Base-by-base conservation (phyloP, 2,329 filamentous ascomycete species). In the Celoporthe dispersa region DNA sequence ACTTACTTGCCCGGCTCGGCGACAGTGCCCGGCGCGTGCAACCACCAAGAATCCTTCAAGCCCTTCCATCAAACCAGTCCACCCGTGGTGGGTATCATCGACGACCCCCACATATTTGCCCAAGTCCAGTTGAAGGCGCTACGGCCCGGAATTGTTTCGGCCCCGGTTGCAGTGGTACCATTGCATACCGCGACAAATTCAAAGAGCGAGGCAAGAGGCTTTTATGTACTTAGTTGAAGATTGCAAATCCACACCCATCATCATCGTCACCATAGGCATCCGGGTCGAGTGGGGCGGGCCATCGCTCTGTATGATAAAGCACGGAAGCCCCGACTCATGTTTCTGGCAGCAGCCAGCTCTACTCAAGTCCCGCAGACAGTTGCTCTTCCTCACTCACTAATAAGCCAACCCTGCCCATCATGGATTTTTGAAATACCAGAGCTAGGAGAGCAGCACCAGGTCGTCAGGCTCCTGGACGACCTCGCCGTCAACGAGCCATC, bases 381-480 rank as follows among this genome's bases (percentile, higher is more conserved):
- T 8, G 2, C 14, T 33, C 12, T 6, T 31, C 53, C 7, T 57
- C 14, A 5, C 11, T 33, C 25, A 55, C 14, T 31, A 19, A 25
- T 2, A 31, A 35, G 16, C 4, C 19, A 2, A 19, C 31, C 19
- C 19, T 9, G 25, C 33, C 31, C 57, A 64, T 22, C 25, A 64
- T 64, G 62, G 25, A 48, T 11, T 28, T 28, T 31, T 39, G 28
- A 64, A n/a, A 28, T 64, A 2, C 62, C 62, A 25, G 62, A 64
- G 31, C 1, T 31, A 14, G 28, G 51, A 14, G 66, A 61, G 55
- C 66, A 37, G 28, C 68, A 61, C 1, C 66, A 75, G 64, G 35
- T 76, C 16, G 74, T 74, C 12, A 72, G 72, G 19, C 37, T 75
- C 3, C 62, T 77, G 2, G 75, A 77, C 35, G 71, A 75, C 33